These are phyloP conservation scores for Exsudoporus floridanus DNA, from an alignment of 1,284 basidiomycete genomes.

Conservation along the genomic window DNA sequence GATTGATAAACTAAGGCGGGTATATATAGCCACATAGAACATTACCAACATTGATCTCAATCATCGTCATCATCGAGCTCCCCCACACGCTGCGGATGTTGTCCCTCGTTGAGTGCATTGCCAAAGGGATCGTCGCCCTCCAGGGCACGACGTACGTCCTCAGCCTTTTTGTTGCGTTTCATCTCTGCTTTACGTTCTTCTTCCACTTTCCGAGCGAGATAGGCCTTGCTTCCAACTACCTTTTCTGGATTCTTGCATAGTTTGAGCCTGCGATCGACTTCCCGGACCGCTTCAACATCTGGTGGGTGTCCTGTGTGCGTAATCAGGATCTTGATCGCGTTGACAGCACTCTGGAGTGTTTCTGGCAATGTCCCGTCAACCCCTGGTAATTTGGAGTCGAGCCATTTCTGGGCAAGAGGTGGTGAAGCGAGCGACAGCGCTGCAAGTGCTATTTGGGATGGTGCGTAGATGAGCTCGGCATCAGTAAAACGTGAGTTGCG, in stretches of 20 bases:
- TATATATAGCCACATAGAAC: not conserved
- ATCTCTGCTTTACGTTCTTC: slow-evolving; percentile 63
- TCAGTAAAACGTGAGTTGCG: slow-evolving; percentile 83
- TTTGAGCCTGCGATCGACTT: slow-evolving; percentile 81
- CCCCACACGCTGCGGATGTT: slow-evolving; percentile 22
- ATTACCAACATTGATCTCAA: slow-evolving; percentile 11
- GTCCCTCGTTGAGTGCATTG: slow-evolving; percentile 42
- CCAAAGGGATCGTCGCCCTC: slow-evolving; percentile 67
- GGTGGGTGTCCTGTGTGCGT: slow-evolving; percentile 57
- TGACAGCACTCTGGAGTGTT: slow-evolving; percentile 44
- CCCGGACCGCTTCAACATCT: slow-evolving; percentile 79
- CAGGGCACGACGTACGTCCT: slow-evolving; percentile 49
- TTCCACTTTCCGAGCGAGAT: slow-evolving; percentile 61
- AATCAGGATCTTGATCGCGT: slow-evolving; percentile 60
- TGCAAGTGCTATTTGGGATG: slow-evolving; percentile 92
- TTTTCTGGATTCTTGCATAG: slow-evolving; percentile 93
- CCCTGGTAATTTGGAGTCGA: slow-evolving; percentile 47
- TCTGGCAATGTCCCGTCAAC: slow-evolving; percentile 20
- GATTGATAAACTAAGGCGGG: not conserved
- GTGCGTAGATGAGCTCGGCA: slow-evolving; percentile 88
- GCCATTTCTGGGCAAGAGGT: slow-evolving; percentile 65
- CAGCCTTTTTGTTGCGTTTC: slow-evolving; percentile 66
- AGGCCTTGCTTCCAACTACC: slow-evolving; percentile 81
- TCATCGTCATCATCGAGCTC: slow-evolving; percentile 58
- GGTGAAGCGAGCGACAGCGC: slow-evolving; percentile 69